Percentiles rank a stretch among this genome's conserved stretches.
phyloP scores from a whole-genome alignment of 2,329 filamentous ascomycete genomes.

The Beauveria sp. region DNA sequence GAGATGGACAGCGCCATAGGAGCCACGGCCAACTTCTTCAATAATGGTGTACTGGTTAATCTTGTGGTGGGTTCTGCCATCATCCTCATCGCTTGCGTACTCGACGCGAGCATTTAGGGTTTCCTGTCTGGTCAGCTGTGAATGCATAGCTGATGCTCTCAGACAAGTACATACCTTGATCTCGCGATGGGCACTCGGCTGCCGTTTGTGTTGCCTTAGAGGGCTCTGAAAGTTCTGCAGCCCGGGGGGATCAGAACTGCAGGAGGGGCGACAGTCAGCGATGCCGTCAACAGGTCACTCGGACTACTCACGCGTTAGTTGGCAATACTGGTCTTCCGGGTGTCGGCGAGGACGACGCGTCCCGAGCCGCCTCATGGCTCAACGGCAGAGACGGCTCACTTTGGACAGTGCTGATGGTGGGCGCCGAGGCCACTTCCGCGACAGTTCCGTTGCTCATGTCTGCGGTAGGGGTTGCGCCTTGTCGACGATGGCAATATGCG shows the following conservation, averaged over 20 bases:
- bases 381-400: neutral
- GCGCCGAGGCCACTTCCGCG: neutral
- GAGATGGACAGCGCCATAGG: conserved; percentile 87
- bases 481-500: neutral
- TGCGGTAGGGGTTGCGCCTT: neutral
- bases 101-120: conserved; percentile 84
- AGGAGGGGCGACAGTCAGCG: neutral
- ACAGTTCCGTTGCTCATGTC: neutral
- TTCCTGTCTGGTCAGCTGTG: conserved; percentile 48
- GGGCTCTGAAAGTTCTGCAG: conserved; percentile 41
- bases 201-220: conserved; percentile 49
- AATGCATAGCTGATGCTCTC: conserved; percentile 9
- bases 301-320: conserved; percentile 29
- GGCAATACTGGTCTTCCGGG: neutral
- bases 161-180: conserved; percentile 39
- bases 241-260: conserved; percentile 36
- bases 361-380: neutral
- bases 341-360: neutral
- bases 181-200: conserved; percentile 49
- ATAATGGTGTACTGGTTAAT: conserved; percentile 95
- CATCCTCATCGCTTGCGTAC: conserved; percentile 76
- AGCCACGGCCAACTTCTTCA: conserved; percentile 93
- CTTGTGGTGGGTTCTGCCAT: conserved; percentile 71
- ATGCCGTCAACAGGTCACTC: neutral
- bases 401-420: neutral